Evolutionary conservation across 176 grass and related monocot genomes (phyloP), one percentile per base, ranked within the genome.

Genomic region (Oryza nivara): DNA sequence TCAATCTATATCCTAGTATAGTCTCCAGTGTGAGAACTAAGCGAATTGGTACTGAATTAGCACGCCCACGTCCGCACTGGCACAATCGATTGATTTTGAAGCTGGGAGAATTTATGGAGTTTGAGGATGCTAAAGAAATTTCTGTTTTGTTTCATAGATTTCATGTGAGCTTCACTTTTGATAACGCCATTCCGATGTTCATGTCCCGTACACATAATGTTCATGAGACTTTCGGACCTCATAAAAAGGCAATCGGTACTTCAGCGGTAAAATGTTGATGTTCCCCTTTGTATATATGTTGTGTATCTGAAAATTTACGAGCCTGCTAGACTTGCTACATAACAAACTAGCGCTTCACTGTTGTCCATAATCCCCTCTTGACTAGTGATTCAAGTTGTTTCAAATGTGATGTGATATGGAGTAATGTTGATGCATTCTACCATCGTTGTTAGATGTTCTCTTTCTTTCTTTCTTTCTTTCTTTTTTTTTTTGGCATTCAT

Each of bases 401-500:
- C 79, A 32, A 32, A 32, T 32, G 30, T 32, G 30, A 32, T 32
- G 30, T 32, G 1, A 1, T n/a, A 25, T 72, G 41, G 15, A 20
- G 30, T 17, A 28, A 35, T 66, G 61, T 88, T 81, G 65, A 40
- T 76, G 28, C 60, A 20, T 43, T 41, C 1, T 61, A 22, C 56
- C 56, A 61, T 63, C 58, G 10, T 23, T 71, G 16, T 75, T 1
- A 3, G 56, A 3, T 22, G 0, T 80, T 15, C 15, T 4, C 47
- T 41, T 19, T 38, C 35, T 36, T 32, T 36, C 16, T 54, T 11
- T 54, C 51, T 68, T 30, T 30, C 28, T 30, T 30, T 3, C 2
- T 32, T 41, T 83, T 12, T 3, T 32, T 32, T 41, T 83, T 12
- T 67, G 84, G 7, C 32, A 16, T 86, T 45, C 38, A 69, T 44